Base-by-base conservation (phyloP, 805 yeast species). In the Yarrowia phangngaensis region DNA sequence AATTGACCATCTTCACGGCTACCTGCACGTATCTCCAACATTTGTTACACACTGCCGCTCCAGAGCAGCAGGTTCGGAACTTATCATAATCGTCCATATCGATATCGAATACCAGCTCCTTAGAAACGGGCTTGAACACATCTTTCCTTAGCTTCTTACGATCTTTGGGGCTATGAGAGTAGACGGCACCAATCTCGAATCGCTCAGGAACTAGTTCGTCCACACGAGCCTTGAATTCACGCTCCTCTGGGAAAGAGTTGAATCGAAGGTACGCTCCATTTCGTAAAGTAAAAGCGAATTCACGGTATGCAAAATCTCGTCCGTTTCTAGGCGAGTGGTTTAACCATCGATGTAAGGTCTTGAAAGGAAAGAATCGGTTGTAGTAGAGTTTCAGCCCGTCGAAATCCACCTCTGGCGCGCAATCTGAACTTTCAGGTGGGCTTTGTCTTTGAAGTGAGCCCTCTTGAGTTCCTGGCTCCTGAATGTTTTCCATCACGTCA, bases 71-170 rank as follows among this genome's bases (percentile, higher is more conserved):
- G 0, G 97, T 90, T 67, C 98, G 79, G 56, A 86, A 76, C 19
- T 81, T 84, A 66, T 90, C 97, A 64, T 92, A 92, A 69, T 92
- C 98, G 19, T 96, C 92, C 72, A 92, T 78, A 81, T 92, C 98
- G 55, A 92, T 90, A 79, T 92, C 98, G 56, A 92, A 83, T 6
- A 89, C 95, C 51, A 92, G 71, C 63, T 92, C 98, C 64, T 92
- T 92, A 55, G 78, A 72, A 24, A 82, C 58, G 1, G 98, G 92
- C 58, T 78, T 80, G 81, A 88, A 77, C 16, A 85, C 82, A 22
- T 73, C 73, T 57, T 84, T 84, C 14, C 94, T 78, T 7, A 79
- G 72, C 24, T 28, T 20, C 59, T 85, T 89, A 47, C 95, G 73
- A 52, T 87, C 85, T 51, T 78, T 79, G n/a, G 97, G 98, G 54